These are phyloP conservation scores for Beta macrorhiza DNA, from an alignment of 179 eudicot genomes.

Conservation along the genomic window DNA sequence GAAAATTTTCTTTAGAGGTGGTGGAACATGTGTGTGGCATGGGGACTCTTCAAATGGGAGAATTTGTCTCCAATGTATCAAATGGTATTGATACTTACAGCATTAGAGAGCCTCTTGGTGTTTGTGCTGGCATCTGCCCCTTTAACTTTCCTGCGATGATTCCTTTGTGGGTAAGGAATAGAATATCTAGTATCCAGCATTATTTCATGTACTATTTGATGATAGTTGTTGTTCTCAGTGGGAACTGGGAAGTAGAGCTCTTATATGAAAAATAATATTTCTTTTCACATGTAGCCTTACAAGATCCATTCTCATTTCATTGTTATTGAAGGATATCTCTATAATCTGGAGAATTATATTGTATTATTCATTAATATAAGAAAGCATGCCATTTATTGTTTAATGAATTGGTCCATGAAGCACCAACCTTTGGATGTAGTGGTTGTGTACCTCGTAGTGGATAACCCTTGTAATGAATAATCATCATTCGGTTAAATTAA, in stretches of 20 bases:
- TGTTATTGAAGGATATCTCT: background rate
- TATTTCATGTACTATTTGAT: background rate
- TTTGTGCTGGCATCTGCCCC: constrained; percentile 98
- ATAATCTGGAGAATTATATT: background rate
- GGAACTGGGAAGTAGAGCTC: background rate
- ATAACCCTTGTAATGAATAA: background rate
- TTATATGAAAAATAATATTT: background rate
- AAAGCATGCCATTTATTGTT: background rate
- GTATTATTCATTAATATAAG: background rate
- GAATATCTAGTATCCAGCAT: background rate
- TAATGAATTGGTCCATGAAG: background rate
- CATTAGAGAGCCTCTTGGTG: constrained; percentile 92
- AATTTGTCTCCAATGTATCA: constrained; percentile 75
- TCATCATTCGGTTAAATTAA: background rate
- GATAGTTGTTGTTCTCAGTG: background rate
- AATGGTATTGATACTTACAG: constrained; percentile 91
- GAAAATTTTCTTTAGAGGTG: constrained; percentile 54
- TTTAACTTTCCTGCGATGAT: constrained; percentile 91
- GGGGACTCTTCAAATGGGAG: constrained; percentile 93
- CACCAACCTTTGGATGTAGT: background rate
- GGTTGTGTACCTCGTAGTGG: background rate
- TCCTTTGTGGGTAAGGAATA: constrained; percentile 88
- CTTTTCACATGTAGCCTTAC: constrained; percentile 2
- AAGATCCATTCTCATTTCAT: background rate
- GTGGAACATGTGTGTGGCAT: constrained; percentile 97